These are phyloP conservation scores for Spiraea crenata DNA, from an alignment of 331 rosid genomes.

Conservation along the genomic window DNA sequence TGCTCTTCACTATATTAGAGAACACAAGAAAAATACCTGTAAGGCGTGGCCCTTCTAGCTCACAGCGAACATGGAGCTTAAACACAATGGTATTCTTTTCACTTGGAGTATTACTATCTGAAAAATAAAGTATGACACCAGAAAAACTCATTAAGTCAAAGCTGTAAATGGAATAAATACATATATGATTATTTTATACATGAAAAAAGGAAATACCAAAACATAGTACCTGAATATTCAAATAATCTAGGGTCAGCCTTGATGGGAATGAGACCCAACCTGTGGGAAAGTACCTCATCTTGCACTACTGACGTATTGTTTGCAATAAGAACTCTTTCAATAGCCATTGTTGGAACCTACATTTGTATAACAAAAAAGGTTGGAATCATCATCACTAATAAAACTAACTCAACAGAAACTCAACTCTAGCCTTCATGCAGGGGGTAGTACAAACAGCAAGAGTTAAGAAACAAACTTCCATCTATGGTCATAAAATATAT, in stretches of 20 bases:
- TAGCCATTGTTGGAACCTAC: constrained; percentile 98
- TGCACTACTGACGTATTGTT: constrained; percentile 82
- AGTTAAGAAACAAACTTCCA: background rate
- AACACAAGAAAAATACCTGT: constrained; percentile 44
- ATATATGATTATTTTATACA: background rate
- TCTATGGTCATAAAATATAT: background rate
- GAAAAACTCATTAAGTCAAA: constrained; percentile 12
- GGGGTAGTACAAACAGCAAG: background rate
- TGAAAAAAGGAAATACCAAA: constrained; percentile 14
- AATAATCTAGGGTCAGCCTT: constrained; percentile 84
- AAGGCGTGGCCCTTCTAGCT: constrained; percentile 38
- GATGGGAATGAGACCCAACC: constrained; percentile 93
- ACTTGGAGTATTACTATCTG: constrained; percentile 57
- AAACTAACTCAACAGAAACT: background rate
- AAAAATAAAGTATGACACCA: background rate
- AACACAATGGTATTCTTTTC: constrained; percentile 93
- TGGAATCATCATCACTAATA: background rate
- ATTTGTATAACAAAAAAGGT: background rate
- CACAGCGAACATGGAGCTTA: constrained; percentile 64
- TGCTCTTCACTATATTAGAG: background rate
- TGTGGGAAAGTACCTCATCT: constrained; percentile 95
- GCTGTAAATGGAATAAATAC: constrained; percentile 15
- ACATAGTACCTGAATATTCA: constrained; percentile 68
- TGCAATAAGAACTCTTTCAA: constrained; percentile 84
- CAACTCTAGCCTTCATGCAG: background rate